Evolutionary conservation across 164 flowering plant genomes (phyloP).

Genomic region (Sedum album): DNA sequence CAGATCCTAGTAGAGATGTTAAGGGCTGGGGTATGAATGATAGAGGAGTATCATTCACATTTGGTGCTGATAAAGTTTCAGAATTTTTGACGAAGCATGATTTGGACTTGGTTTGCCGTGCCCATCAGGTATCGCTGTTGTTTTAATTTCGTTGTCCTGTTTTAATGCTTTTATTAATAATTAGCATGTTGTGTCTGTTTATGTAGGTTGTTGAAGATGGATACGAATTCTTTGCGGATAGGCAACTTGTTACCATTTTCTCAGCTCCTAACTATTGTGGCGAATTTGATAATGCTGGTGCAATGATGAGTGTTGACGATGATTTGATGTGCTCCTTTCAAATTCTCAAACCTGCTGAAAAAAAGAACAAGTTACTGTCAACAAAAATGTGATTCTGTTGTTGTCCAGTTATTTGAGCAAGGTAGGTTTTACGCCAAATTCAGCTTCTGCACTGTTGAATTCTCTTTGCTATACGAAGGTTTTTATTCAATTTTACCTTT

Average conservation of each 20-base stretch:
- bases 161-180: constrained; percentile 2
- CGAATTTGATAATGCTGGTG: constrained; percentile 3
- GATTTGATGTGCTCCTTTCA: constrained; percentile 5
- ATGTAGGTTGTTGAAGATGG: constrained; percentile 63
- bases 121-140: constrained; percentile 41
- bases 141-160: not conserved
- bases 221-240: constrained; percentile 58
- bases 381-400: constrained; percentile 28
- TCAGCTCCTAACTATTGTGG: constrained; percentile 1
- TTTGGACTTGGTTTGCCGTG: constrained; percentile 57
- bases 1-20: constrained; percentile 60
- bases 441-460: not conserved
- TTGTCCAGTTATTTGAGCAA: not conserved
- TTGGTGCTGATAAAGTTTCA: constrained; percentile 53
- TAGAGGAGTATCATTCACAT: constrained; percentile 33
- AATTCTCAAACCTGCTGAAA: constrained; percentile 46
- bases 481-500: too few relatives aligned
- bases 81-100: constrained; percentile 51
- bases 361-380: constrained; percentile 35
- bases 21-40: constrained; percentile 48
- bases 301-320: constrained; percentile 5
- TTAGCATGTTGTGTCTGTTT: not conserved
- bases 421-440: not conserved
- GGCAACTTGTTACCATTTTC: constrained; percentile 24
- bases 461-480: not conserved